These are phyloP conservation scores for Hibiscus trionum DNA, from an alignment of 345 rosid species.

Conservation along the genomic window DNA sequence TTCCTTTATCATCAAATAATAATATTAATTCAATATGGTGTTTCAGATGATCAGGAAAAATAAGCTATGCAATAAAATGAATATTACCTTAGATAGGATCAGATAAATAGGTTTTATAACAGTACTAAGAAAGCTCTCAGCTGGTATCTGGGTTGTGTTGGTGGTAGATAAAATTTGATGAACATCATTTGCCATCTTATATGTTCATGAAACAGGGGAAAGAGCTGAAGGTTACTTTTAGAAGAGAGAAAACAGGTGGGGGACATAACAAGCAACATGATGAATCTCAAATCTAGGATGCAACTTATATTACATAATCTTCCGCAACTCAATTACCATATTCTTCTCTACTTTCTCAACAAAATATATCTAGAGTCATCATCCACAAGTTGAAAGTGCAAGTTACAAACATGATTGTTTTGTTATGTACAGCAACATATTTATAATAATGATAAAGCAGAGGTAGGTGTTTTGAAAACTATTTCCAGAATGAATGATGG, in stretches of 20 bases:
- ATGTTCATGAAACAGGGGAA: conserved; percentile 21
- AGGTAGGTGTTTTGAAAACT: not conserved
- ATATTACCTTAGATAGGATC: conserved; percentile 62
- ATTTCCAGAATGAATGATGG: not conserved
- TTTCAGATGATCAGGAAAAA: not conserved
- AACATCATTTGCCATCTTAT: conserved; percentile 75
- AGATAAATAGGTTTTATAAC: conserved; percentile 75
- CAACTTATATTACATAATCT: conserved; percentile 1
- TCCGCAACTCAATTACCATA: not conserved
- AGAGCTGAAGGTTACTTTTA: not conserved
- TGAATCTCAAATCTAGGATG: not conserved
- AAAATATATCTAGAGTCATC: not conserved
- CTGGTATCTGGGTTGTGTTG: conserved; percentile 36
- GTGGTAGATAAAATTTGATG: conserved; percentile 38
- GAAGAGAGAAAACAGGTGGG: not conserved
- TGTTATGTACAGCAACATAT: not conserved
- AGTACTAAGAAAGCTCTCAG: conserved; percentile 65
- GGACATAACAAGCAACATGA: not conserved
- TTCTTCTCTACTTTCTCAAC: not conserved
- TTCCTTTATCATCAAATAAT: conserved; percentile 50
- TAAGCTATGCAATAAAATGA: not conserved
- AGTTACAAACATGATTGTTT: not conserved
- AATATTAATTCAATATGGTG: conserved; percentile 8
- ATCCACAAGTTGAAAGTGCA: not conserved
- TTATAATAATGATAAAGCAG: not conserved